phyloP scores from a whole-genome alignment of 495 filamentous ascomycete species.

The Cercophora samala region DNA sequence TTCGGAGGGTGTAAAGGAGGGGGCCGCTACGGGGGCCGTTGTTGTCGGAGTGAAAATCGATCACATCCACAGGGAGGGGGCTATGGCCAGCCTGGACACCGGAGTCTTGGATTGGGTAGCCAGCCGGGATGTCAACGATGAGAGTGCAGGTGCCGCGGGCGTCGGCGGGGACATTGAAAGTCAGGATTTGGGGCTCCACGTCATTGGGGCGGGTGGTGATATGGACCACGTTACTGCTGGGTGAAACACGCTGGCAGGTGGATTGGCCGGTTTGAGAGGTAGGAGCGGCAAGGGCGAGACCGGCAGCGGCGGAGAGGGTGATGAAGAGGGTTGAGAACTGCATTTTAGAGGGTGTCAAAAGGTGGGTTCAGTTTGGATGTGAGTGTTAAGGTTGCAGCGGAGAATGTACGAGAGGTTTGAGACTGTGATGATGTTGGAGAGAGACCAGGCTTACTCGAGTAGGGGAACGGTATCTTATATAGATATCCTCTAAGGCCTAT shows the following conservation, averaged over 20 bases:
- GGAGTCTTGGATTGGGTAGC: constrained; percentile 26
- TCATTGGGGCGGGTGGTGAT: constrained; percentile 5
- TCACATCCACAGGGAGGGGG: constrained; percentile 30
- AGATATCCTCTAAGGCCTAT: background rate
- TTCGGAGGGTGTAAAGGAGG: constrained; percentile 31
- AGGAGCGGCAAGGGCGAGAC: background rate
- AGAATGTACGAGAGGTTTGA: background rate
- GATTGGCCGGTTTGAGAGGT: background rate
- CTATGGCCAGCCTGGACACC: constrained; percentile 7
- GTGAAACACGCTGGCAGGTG: constrained; percentile 6
- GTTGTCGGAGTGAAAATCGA: constrained; percentile 13
- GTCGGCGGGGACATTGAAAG: constrained; percentile 20
- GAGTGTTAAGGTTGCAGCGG: background rate
- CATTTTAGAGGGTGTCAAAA: constrained; percentile 26
- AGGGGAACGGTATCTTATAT: background rate
- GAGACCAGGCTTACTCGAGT: background rate
- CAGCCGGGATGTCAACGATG: constrained; percentile 33
- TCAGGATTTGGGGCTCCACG: background rate
- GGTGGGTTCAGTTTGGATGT: background rate
- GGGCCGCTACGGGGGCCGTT: constrained; percentile 28
- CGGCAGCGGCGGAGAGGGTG: constrained; percentile 21
- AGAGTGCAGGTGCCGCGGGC: constrained; percentile 36
- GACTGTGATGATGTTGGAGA: background rate
- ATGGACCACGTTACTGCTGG: constrained; percentile 20
- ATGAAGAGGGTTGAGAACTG: constrained; percentile 27